Base-by-base conservation (phyloP, 306 rosid genomes). In the Gleditsia sinensis region DNA sequence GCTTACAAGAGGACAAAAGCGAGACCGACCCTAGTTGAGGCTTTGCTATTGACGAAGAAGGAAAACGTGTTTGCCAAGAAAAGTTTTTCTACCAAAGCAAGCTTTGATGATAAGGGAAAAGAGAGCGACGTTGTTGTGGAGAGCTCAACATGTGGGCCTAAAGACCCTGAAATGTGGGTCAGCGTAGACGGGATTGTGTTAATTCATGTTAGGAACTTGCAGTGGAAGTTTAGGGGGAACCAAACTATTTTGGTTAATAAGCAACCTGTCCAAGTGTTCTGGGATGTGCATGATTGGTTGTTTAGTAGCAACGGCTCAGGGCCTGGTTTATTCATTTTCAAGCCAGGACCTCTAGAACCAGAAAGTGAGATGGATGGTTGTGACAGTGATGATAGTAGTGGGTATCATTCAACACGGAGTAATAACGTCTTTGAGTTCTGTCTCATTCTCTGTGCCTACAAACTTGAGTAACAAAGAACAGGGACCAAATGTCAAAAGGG, bases 91-190 rank as follows among this genome's bases (percentile, higher is more conserved):
- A 89, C 97, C 0, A 74, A 86, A 68, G 97, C 90, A 0, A 84
- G 9, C 28, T 85, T 93, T 9, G 92, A 91, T 27, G 96, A 85
- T 55, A 88, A 79, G 37, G 76, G 82, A 9, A 84, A 78, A 65
- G 90, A 83, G 57, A 86, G 83, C 11, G 98, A 91, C 23, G 88
- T 93, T 48, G 96, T 93, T 1, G 98, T 93, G 16, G 97, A 91
- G 73, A 91, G 90, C 51, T 88, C 97, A 9, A 84, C 88, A 0
- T 50, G 69, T 3, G 92, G 86, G 19, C 75, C 62, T 0, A 84
- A 69, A 12, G 96, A 94, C 8, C 98, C 98, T 0, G 97, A 94
- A 60, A 94, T 94, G 96, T 91, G 98, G 98, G 88, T 94, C 7
- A 91, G 97, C 69, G 73, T 94, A 27, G 97, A 94, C 60, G 98